These are phyloP conservation scores for Venturiaceae sp. DNA, from an alignment of 2,329 filamentous ascomycete genomes.

Conservation along the genomic window DNA sequence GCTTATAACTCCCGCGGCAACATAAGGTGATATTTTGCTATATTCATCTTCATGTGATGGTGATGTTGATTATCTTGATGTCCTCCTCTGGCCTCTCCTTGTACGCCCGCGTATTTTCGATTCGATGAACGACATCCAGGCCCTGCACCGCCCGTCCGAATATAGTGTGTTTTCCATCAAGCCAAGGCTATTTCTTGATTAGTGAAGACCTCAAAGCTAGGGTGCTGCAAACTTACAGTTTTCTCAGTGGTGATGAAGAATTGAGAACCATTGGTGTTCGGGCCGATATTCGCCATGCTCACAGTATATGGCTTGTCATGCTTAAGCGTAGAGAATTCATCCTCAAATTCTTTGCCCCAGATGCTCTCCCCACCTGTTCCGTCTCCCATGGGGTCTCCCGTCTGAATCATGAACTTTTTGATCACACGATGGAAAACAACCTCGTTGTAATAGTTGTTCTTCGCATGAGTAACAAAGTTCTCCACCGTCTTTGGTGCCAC, in stretches of 20 bases:
- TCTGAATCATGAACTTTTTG: conserved; percentile 95
- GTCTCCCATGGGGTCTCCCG: conserved; percentile 77
- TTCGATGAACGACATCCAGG: conserved; percentile 88
- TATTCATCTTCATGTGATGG: neutral
- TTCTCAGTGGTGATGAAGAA: conserved; percentile 99
- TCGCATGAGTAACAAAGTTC: conserved; percentile 90
- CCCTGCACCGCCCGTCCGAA: conserved; percentile 88
- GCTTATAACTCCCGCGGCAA: neutral
- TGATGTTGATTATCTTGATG: conserved; percentile 91
- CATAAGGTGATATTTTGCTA: too few relatives aligned
- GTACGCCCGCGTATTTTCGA: conserved; percentile 80
- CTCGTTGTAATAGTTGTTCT: conserved; percentile 90
- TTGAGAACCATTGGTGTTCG: conserved; percentile 90
- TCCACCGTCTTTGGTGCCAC: conserved; percentile 91
- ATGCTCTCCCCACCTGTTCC: conserved; percentile 87
- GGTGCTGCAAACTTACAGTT: conserved; percentile 51
- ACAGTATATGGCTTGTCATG: conserved; percentile 96
- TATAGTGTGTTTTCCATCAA: conserved; percentile 93
- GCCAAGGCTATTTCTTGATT: conserved; percentile 55
- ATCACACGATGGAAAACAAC: conserved; percentile 97
- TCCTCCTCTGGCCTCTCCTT: conserved; percentile 95
- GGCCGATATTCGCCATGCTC: conserved; percentile 95
- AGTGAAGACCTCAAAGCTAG: conserved; percentile 12
- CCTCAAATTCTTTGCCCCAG: conserved; percentile 85
- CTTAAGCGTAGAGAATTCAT: conserved; percentile 83